A percentile compares a stretch with the other conserved stretches of the same genome.
Conservation (phyloP, 345 rosid species). For the Litchi chinensis region DNA sequence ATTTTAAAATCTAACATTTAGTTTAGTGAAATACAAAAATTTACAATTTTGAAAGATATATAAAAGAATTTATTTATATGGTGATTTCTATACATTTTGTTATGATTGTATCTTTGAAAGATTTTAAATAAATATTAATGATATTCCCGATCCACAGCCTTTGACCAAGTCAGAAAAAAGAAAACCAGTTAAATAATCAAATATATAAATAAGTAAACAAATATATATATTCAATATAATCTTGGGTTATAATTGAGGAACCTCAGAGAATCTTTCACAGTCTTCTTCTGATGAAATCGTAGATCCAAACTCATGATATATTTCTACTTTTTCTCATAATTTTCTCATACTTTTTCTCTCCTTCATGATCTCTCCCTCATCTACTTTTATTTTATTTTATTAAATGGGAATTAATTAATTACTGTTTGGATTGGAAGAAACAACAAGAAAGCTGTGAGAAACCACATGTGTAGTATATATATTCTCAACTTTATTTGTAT, state of each 20-base stretch:
- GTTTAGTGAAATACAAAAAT: too few species aligned
- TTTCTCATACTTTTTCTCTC: background rate
- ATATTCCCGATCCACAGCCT: conserved; percentile 12
- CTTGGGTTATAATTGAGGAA: conserved; percentile 33
- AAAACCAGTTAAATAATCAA: background rate
- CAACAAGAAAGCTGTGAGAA: conserved; percentile 4
- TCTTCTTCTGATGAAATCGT: conserved; percentile 14
- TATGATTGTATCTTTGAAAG: background rate
- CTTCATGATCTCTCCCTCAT: background rate
- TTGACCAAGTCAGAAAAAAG: conserved; percentile 35
- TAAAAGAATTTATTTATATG: too few species aligned
- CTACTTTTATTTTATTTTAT: background rate
- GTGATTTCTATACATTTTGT: background rate
- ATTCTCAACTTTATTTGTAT: background rate
- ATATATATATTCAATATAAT: background rate
- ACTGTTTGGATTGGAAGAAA: conserved; percentile 11
- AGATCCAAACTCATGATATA: conserved; percentile 20
- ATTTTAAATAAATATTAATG: background rate
- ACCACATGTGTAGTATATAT: background rate
- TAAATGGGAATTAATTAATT: background rate
- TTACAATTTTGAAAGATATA: too few species aligned
- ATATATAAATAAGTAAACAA: background rate
- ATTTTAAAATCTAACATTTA: too few species aligned
- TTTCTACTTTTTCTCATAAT: background rate
- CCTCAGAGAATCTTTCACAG: conserved; percentile 43